Conservation (phyloP, 2,329 filamentous ascomycete genomes). For the Phaeosphaeria sp. region DNA sequence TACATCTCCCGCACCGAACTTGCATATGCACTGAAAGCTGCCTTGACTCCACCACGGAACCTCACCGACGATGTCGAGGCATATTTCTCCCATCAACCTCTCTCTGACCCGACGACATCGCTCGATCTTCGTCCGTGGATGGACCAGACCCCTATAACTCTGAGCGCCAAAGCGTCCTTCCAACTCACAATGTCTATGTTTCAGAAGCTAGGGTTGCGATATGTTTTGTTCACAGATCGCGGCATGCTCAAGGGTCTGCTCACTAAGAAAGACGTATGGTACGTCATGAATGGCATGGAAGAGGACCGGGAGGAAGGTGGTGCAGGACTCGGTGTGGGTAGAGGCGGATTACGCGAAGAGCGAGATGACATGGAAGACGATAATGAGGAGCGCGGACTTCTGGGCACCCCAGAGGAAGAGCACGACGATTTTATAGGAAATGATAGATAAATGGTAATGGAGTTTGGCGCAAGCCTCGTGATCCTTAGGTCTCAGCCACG, state of each 20-base stretch:
- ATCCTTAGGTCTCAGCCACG: not conserved
- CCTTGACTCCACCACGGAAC: conserved; percentile 62
- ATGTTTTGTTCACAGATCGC: conserved; percentile 84
- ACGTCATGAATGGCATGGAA: conserved; percentile 73
- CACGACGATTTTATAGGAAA: conserved; percentile 23
- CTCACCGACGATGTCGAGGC: conserved; percentile 76
- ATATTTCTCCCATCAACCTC: conserved; percentile 83
- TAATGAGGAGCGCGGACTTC: conserved; percentile 50
- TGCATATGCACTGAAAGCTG: conserved; percentile 76
- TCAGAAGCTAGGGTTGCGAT: conserved; percentile 89
- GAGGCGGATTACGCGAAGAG: conserved; percentile 46
- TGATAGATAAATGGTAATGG: conserved; percentile 5
- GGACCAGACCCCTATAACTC: conserved; percentile 95
- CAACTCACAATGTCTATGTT: conserved; percentile 92
- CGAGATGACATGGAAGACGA: conserved; percentile 33
- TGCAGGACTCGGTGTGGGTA: conserved; percentile 44
- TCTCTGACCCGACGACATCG: conserved; percentile 73
- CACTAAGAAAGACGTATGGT: conserved; percentile 98
- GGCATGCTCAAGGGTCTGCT: conserved; percentile 83
- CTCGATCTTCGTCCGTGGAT: conserved; percentile 96
- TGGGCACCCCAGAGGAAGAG: conserved; percentile 36
- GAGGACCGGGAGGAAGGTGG: conserved; percentile 48
- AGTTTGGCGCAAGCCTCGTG: conserved; percentile 5
- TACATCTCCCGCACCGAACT: conserved; percentile 95
- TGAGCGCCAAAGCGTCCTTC: conserved; percentile 77